Percentiles rank a stretch among this genome's conserved stretches.
Conservation (phyloP, 768 basidiomycete genomes). For the Russula compacta region DNA sequence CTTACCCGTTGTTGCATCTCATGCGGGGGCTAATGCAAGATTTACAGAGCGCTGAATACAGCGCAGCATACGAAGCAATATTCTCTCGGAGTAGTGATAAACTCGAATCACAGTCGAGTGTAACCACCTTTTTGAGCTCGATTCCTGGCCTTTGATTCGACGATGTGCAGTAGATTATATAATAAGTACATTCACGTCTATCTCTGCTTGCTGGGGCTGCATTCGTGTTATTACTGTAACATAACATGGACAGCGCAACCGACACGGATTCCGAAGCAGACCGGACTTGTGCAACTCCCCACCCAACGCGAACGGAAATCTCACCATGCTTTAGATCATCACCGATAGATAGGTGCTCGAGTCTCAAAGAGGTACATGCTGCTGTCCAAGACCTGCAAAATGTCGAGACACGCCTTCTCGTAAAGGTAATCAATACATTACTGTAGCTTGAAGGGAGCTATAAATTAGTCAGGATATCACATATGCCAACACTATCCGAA, state of each 20-base stretch:
- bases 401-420: neutral
- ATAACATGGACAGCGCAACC: conserved; percentile 38
- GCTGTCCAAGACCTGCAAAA: neutral
- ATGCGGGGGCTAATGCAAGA: conserved; percentile 2
- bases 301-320: conserved; percentile 9
- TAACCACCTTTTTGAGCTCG: conserved; percentile 44
- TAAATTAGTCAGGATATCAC: conserved; percentile 5
- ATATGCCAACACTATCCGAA: conserved; percentile 5
- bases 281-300: neutral
- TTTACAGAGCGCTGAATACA: conserved; percentile 49
- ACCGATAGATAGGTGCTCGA: neutral
- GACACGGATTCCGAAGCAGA: conserved; percentile 40
- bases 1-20: neutral
- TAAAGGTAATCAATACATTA: conserved; percentile 1
- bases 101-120: conserved; percentile 46
- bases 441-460: conserved; percentile 11
- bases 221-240: neutral
- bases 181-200: neutral
- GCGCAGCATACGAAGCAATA: conserved; percentile 47
- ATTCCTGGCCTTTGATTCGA: conserved; percentile 11
- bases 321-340: neutral
- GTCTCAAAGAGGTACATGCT: neutral
- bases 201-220: neutral
- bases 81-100: conserved; percentile 48
- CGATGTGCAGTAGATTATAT: conserved; percentile 17